Evolutionary conservation across 352 stramenopile genomes (phyloP).

Genomic region (Phytopythium delawarense): DNA sequence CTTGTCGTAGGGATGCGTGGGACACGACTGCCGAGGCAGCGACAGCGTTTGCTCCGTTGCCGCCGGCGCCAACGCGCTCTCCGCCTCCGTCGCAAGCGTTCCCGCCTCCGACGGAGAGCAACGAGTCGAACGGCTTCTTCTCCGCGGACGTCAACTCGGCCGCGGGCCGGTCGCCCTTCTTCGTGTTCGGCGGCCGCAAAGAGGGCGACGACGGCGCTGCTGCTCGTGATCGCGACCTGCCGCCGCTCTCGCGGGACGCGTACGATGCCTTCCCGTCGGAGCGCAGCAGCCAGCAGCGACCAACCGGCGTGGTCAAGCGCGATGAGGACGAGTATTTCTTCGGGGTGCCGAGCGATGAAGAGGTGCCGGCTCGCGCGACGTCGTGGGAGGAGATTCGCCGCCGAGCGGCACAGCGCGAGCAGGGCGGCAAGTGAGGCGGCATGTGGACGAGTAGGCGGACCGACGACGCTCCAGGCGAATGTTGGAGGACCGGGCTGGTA

Average conservation of each 20-base stretch:
- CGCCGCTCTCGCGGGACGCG: conserved; percentile 33
- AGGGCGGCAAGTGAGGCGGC: conserved; percentile 36
- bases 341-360: conserved; percentile 16
- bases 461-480: background rate
- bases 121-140: conserved; percentile 18
- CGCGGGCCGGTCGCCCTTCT: conserved; percentile 34
- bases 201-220: background rate
- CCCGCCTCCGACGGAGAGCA: background rate
- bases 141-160: conserved; percentile 15
- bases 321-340: conserved; percentile 60
- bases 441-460: background rate
- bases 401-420: conserved; percentile 29
- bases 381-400: conserved; percentile 79
- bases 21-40: conserved; percentile 14
- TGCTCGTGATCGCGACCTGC: conserved; percentile 13
- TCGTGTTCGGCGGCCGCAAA: conserved; percentile 22
- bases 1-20: conserved; percentile 43
- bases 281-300: conserved; percentile 3
- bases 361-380: conserved; percentile 33
- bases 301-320: conserved; percentile 14
- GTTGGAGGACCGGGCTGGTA: too few species aligned
- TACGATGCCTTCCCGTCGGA: conserved; percentile 22
- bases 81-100: conserved; percentile 4
- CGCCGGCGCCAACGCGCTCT: conserved; percentile 1
- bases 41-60: conserved; percentile 10